Conservation (phyloP, 805 yeast species). For the Kodamaea jinghongensis region DNA sequence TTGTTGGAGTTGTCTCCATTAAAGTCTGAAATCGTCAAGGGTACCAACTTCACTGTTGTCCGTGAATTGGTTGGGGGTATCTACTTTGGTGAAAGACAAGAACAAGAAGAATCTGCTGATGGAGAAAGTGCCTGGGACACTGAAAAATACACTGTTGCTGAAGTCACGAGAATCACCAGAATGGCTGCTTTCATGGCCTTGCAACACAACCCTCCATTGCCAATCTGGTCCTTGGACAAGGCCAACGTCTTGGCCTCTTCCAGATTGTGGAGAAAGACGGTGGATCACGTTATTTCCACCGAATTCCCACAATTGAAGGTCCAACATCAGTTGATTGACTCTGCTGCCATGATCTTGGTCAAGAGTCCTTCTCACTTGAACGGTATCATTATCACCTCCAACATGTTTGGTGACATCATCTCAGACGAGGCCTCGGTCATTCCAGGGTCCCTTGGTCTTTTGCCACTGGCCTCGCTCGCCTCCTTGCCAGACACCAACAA, state of each 20-base stretch:
- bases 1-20: slow-evolving; percentile 85
- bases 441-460: slow-evolving; percentile 94
- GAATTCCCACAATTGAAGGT: slow-evolving; percentile 89
- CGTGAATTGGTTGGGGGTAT: slow-evolving; percentile 98
- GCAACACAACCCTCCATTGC: slow-evolving; percentile 90
- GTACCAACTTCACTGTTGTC: slow-evolving; percentile 89
- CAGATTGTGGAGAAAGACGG: slow-evolving; percentile 94
- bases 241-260: slow-evolving; percentile 97
- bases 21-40: slow-evolving; percentile 77
- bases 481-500: slow-evolving; percentile 93
- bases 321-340: slow-evolving; percentile 94
- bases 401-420: slow-evolving; percentile 98
- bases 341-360: slow-evolving; percentile 97
- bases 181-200: slow-evolving; percentile 98
- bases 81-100: slow-evolving; percentile 93
- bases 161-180: slow-evolving; percentile 92
- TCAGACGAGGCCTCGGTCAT: slow-evolving; percentile 97
- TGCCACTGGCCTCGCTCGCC: slow-evolving; percentile 95
- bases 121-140: slow-evolving; percentile 86
- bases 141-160: slow-evolving; percentile 86
- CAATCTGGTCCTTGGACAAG: slow-evolving; percentile 94
- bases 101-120: slow-evolving; percentile 70
- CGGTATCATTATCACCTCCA: slow-evolving; percentile 88
- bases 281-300: slow-evolving; percentile 73
- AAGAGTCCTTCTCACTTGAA: slow-evolving; percentile 88